A percentile compares a stretch with the other conserved stretches of the same genome.
Conservation (phyloP, 306 rosid genomes). For the Bauhinia variegata region DNA sequence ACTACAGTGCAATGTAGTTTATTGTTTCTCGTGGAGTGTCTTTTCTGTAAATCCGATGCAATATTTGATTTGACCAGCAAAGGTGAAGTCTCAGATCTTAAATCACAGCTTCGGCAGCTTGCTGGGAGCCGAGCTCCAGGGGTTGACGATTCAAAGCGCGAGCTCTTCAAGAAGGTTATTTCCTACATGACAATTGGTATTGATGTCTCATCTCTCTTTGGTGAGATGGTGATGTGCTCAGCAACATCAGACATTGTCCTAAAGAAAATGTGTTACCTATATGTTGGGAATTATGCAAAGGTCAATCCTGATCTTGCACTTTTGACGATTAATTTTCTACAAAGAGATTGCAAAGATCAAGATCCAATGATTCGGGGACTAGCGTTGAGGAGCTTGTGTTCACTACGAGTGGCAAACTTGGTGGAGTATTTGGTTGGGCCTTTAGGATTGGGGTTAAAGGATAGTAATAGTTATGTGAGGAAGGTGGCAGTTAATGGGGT, state of each 20-base stretch:
- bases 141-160: conserved; percentile 93
- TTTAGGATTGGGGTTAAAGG: conserved; percentile 90
- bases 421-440: conserved; percentile 99
- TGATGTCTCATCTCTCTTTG: conserved; percentile 87
- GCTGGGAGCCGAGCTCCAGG: conserved; percentile 99
- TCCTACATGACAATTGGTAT: conserved; percentile 97
- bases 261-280: conserved; percentile 96
- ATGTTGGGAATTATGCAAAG: conserved; percentile 96
- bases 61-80: conserved; percentile 59
- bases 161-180: conserved; percentile 95
- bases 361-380: conserved; percentile 98
- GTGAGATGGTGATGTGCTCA: conserved; percentile 99
- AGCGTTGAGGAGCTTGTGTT: conserved; percentile 95
- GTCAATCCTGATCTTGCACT: conserved; percentile 95
- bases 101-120: conserved; percentile 91
- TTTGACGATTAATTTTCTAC: conserved; percentile 94
- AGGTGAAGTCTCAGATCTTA: conserved; percentile 95
- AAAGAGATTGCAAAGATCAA: conserved; percentile 97
- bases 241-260: conserved; percentile 90
- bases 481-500: conserved; percentile 89
- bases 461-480: conserved; percentile 85
- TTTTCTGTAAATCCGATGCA: conserved; percentile 22
- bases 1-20: not conserved
- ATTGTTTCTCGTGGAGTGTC: conserved; percentile 7
- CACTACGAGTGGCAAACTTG: conserved; percentile 79